A percentile compares a stretch with the other conserved stretches of the same genome.
Evolutionary conservation across 495 filamentous ascomycete species (phyloP).

Genomic region (Aspergillus bridgeri): DNA sequence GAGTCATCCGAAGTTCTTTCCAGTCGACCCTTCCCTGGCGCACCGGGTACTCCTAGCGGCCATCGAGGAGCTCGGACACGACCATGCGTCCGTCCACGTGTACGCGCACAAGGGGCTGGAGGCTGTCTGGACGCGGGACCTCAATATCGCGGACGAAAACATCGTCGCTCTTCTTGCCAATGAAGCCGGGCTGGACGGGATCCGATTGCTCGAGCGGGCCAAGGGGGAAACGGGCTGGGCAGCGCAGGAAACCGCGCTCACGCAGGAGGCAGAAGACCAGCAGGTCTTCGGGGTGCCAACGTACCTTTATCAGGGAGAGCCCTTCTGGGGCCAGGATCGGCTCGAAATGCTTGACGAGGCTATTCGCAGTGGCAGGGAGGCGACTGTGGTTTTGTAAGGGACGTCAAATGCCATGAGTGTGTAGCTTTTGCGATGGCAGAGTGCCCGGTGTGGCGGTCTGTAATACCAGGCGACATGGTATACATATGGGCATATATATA

Average conservation of each 20-base stretch:
- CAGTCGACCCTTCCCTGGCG: constrained; percentile 17
- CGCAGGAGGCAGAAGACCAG: neutral
- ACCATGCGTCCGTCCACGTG: constrained; percentile 2
- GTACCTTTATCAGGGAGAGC: neutral
- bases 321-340: neutral
- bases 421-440: too few species aligned
- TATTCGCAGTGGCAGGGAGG: neutral
- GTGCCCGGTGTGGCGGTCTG: too few species aligned
- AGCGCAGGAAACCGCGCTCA: neutral
- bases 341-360: neutral
- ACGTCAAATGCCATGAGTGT: neutral
- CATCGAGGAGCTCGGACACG: constrained; percentile 9
- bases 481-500: too few species aligned
- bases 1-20: constrained; percentile 16
- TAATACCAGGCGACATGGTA: too few species aligned
- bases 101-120: constrained; percentile 5
- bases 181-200: neutral
- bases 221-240: neutral
- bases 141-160: neutral
- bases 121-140: constrained; percentile 8
- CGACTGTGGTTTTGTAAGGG: neutral
- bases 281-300: neutral
- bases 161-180: neutral
- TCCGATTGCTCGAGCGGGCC: neutral
- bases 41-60: constrained; percentile 18